Evolutionary conservation across 257 asterid species (phyloP), one percentile per base, ranked within the genome.

Genomic region (Solanum sitiens): DNA sequence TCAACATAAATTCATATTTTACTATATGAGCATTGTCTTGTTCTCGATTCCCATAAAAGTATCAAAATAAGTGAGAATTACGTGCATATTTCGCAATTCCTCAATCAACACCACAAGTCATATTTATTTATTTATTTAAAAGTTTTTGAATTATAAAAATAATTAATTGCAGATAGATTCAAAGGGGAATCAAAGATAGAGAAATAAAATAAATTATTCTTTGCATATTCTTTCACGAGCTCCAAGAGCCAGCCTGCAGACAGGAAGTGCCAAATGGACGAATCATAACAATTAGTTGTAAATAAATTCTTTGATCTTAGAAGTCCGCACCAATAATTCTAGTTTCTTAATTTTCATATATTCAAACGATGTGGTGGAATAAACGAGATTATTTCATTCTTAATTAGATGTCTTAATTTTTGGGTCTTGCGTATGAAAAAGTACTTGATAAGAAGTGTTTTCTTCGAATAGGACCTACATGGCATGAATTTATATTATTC

Each of bases 161-260:
- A 18, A 39, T 14, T 33, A 37, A 73, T 5, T 39, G 59, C 59
- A 87, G 71, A 84, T 84, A 63, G 56, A 53, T 87, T 67, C 63
- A 74, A 63, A 87, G 53, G 70, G 35, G 84, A 25, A 76, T 87
- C 84, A 59, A 61, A 53, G 32, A 73, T 73, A 83, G 21, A 11
- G 44, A 33, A 71, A 15, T 11, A 45, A 74, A 83, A 47, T 50
- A 50, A 39, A 32, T 37, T 25, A 16, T 37, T 33, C 74, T 20
- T 50, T 14, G 70, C 14, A 30, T 85, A 89, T 88, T 88, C 92
- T 67, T 90, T 90, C 85, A 83, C 44, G 35, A 86, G 47, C 85
- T 65, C 89, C 90, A 90, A 90, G 35, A 86, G 91, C 89, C 90
- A 72, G 56, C 75, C 76, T 56, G 77, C 15, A 79, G 32, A 53